Percentiles rank a stretch among this genome's conserved stretches.
Conservation (phyloP, 305 asterid species). For the Ilex paraguariensis region DNA sequence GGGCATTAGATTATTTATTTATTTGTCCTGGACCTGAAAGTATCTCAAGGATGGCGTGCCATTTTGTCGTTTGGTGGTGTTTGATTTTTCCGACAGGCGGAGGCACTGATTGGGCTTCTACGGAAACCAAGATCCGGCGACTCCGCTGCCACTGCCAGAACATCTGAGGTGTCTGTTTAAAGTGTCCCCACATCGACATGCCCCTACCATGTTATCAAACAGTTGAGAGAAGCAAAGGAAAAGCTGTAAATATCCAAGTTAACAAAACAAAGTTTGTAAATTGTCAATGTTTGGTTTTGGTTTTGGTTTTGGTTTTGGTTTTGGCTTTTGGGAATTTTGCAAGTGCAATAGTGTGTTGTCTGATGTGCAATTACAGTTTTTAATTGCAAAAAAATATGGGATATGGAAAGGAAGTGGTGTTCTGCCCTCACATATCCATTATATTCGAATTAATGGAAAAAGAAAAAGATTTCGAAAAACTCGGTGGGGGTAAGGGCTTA, state of each 20-base stretch:
- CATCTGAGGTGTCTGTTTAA: slow-evolving; percentile 39
- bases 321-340: not conserved
- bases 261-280: slow-evolving; percentile 25
- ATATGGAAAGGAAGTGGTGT: no score
- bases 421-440: no score
- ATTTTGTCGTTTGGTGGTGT: slow-evolving; percentile 11
- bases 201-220: not conserved
- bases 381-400: no score
- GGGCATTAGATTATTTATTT: not conserved
- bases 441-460: no score
- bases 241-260: slow-evolving; percentile 37
- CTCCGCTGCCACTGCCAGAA: slow-evolving; percentile 36
- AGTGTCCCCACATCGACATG: slow-evolving; percentile 22
- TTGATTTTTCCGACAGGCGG: slow-evolving; percentile 57
- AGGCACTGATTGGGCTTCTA: slow-evolving; percentile 63
- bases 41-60: slow-evolving; percentile 2
- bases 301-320: slow-evolving; percentile 26
- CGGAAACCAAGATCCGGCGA: slow-evolving; percentile 80
- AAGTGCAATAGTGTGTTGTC: no score
- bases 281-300: slow-evolving; percentile 21
- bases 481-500: no score
- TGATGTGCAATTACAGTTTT: no score
- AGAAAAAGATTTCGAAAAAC: no score
- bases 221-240: slow-evolving; percentile 1
- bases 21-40: not conserved